These are phyloP conservation scores for Rubus parviflorus DNA, from an alignment of 306 rosid species.

Conservation along the genomic window DNA sequence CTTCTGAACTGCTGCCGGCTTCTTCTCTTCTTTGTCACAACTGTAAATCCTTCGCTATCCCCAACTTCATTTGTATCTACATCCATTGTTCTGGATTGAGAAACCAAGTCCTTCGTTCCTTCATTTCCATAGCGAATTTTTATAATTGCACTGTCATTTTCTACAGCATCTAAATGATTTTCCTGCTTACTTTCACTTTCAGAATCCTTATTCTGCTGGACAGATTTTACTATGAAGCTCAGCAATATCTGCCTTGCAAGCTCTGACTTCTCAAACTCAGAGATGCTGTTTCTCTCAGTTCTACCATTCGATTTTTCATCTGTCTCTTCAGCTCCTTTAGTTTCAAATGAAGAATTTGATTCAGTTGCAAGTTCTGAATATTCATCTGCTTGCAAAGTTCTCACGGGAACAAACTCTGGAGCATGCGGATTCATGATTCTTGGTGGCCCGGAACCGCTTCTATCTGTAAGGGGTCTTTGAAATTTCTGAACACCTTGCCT, in stretches of 20 bases:
- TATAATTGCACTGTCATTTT: slow-evolving; percentile 78
- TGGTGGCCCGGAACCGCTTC: slow-evolving; percentile 54
- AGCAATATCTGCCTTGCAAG: slow-evolving; percentile 90
- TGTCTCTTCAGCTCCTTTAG: slow-evolving; percentile 22
- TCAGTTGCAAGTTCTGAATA: slow-evolving; percentile 29
- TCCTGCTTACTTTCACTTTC: slow-evolving; percentile 45
- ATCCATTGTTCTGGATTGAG: slow-evolving; percentile 34
- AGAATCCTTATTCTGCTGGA: slow-evolving; percentile 54
- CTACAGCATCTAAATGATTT: slow-evolving; percentile 58
- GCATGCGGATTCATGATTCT: slow-evolving; percentile 92
- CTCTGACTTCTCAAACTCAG: slow-evolving; percentile 74
- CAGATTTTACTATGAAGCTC: slow-evolving; percentile 84
- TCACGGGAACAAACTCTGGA: slow-evolving; percentile 83
- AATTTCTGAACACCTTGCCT: slow-evolving; percentile 54
- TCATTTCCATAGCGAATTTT: slow-evolving; percentile 61
- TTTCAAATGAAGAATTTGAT: slow-evolving; percentile 31
- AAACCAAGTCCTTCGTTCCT: slow-evolving; percentile 39
- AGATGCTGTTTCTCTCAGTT: slow-evolving; percentile 44
- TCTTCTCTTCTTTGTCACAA: slow-evolving; percentile 67
- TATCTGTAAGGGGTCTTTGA: slow-evolving; percentile 43
- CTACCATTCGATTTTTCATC: slow-evolving; percentile 23
- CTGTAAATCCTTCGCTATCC: slow-evolving; percentile 72
- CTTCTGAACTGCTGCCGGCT: slow-evolving; percentile 66
- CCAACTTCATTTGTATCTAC: slow-evolving; percentile 36
- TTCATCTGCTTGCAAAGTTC: slow-evolving; percentile 49